Percentiles rank a stretch among this genome's conserved stretches.
phyloP scores from a whole-genome alignment of 371 early-diverging fungal genomes.

The Nematocida minor region DNA sequence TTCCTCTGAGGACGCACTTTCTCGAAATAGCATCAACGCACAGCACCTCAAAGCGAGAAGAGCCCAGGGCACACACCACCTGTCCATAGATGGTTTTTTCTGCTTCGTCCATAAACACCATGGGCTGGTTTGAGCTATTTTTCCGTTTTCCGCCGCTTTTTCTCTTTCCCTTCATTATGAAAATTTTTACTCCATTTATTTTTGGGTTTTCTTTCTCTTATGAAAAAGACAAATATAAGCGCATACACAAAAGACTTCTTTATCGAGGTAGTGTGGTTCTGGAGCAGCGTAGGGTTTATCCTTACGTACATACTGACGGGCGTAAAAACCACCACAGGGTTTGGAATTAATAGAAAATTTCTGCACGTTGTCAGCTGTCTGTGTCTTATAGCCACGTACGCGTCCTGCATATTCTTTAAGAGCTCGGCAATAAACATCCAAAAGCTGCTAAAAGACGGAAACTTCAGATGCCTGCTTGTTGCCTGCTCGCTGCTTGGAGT shows the following conservation, averaged over 20 bases:
- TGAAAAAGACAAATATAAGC: slow-evolving; percentile 2
- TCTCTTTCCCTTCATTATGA: slow-evolving; percentile 40
- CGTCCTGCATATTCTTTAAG: slow-evolving; percentile 39
- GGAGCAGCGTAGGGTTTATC: slow-evolving; percentile 12
- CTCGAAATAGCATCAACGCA: slow-evolving; percentile 85
- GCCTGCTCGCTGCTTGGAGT: slow-evolving; percentile 27
- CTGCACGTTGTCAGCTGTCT: slow-evolving; percentile 30
- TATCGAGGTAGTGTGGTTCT: slow-evolving; percentile 1
- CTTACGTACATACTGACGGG: background rate
- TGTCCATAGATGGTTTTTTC: slow-evolving; percentile 72
- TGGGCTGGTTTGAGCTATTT: slow-evolving; percentile 46
- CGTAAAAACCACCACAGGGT: slow-evolving; percentile 1
- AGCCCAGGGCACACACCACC: slow-evolving; percentile 85
- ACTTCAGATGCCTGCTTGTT: slow-evolving; percentile 41
- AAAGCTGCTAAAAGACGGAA: slow-evolving; percentile 36
- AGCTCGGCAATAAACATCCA: slow-evolving; percentile 36
- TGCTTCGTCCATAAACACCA: slow-evolving; percentile 59
- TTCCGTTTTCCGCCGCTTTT: slow-evolving; percentile 48
- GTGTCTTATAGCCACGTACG: slow-evolving; percentile 18
- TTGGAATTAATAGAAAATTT: background rate
- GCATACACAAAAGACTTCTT: background rate
- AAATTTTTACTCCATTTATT: background rate
- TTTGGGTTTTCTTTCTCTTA: slow-evolving; percentile 15
- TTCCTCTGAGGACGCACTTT: slow-evolving; percentile 88
- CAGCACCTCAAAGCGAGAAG: slow-evolving; percentile 82